Evolutionary conservation across 2,329 filamentous ascomycete genomes (phyloP), one percentile per base, ranked within the genome.

Genomic region (Knufia petricola): DNA sequence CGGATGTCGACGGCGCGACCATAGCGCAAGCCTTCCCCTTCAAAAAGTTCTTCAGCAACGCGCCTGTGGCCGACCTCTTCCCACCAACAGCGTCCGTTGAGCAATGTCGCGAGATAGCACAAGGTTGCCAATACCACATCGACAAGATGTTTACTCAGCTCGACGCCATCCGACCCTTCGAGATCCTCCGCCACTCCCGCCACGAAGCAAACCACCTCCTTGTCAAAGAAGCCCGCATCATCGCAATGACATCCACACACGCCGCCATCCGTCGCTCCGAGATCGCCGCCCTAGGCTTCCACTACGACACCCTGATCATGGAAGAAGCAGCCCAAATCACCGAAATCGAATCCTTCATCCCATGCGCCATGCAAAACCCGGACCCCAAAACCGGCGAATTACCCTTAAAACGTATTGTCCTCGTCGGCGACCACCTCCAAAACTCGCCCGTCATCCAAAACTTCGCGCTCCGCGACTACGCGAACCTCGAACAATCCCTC

Each of bases 211-310:
- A 96, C 65, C 98, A 98, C 61, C 79, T 98, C 4, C 77, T 98
- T 28, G 84, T 88, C 4, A 95, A 88, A 60, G 90, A 96, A 67
- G 94, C 94, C n/a, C 83, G 92, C 30, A 92, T 98, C 54, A 84
- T 98, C 55, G 94, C 92, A 50, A 98, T 98, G 94, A 98, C 92
- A 15, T 94, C 89, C 3, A 98, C 94, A 0, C 92, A 98, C 65
- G 94, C 92, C 3, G 92, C 92, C 1, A 98, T 98, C 77, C 81
- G 88, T 52, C 77, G 90, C 54, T 81, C 87, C 54, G 90, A 96
- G 60, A 96, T 98, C 59, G 84, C 87, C 1, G 76, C 79, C 13
- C 76, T 96, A n/a, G 89, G 89, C 13, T 98, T 98, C 68, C 87
- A 87, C 58, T 98, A 98, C 60, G 89, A 96, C 70, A 98, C 95